Evolutionary conservation across 306 rosid species (phyloP).

Genomic region (Quercus wislizeni): DNA sequence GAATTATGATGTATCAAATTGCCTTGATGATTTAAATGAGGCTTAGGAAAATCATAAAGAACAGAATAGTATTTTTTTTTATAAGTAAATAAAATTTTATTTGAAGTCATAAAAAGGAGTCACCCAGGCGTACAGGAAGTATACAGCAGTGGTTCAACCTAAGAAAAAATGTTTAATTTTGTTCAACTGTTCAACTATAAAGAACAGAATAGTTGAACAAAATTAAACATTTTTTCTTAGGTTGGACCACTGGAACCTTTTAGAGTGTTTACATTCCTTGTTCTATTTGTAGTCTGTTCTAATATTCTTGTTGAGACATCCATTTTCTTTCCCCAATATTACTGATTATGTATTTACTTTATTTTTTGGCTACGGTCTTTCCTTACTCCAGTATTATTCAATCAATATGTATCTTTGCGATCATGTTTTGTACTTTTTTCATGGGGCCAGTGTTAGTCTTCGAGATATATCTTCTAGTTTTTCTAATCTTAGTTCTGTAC

Average conservation of each 20-base stretch:
- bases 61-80: too few species aligned
- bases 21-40: not conserved
- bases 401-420: not conserved
- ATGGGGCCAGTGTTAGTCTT: not conserved
- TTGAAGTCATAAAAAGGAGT: too few species aligned
- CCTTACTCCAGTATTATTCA: not conserved
- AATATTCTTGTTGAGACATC: not conserved
- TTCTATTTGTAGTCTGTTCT: not conserved
- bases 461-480: not conserved
- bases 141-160: not conserved
- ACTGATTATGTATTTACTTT: not conserved
- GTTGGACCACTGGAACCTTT: not conserved
- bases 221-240: not conserved
- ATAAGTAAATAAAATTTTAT: too few species aligned
- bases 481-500: conserved; percentile 9
- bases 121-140: too few species aligned
- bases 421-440: not conserved
- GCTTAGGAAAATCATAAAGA: not conserved
- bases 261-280: too few species aligned
- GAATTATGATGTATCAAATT: not conserved
- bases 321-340: not conserved
- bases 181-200: not conserved
- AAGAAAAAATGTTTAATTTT: not conserved
- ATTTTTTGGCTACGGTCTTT: not conserved
- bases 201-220: not conserved